A percentile compares a stretch with the other conserved stretches of the same genome.
phyloP scores from a whole-genome alignment of 2,329 filamentous ascomycete genomes.

The Cercospora beticola region DNA sequence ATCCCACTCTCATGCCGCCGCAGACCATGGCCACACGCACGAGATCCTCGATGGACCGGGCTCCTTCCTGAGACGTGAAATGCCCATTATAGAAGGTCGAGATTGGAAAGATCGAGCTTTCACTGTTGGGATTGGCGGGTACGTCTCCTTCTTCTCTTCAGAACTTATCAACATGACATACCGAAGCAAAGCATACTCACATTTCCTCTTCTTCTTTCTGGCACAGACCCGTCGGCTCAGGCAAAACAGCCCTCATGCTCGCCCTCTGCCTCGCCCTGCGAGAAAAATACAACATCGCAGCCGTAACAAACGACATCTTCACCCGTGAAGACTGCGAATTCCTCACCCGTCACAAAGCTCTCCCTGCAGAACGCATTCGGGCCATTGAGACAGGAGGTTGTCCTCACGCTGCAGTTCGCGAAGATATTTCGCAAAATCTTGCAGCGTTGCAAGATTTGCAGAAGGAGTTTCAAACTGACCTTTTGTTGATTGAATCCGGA shows the following conservation, averaged over 20 bases:
- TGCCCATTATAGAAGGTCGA: conserved; percentile 86
- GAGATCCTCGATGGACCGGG: conserved; percentile 94
- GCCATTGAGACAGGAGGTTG: conserved; percentile 98
- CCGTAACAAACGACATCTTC: conserved; percentile 99
- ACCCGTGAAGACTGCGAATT: conserved; percentile 97
- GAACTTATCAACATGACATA: no score
- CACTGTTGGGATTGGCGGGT: conserved; percentile 98
- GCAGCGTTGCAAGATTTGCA: conserved; percentile 89
- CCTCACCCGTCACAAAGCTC: conserved; percentile 79
- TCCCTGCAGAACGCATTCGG: conserved; percentile 78
- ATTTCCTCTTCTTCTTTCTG: not conserved
- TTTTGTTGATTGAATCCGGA: conserved; percentile 91
- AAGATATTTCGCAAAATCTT: conserved; percentile 93
- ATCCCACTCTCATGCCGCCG: conserved; percentile 40
- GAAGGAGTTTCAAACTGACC: conserved; percentile 71
- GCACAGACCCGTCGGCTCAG: conserved; percentile 83
- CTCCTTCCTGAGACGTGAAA: conserved; percentile 83
- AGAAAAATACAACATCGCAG: conserved; percentile 78
- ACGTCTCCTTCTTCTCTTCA: conserved; percentile 35
- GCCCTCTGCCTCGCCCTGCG: conserved; percentile 84
- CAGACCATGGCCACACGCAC: conserved; percentile 89
- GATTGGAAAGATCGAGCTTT: conserved; percentile 88
- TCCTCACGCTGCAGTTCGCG: conserved; percentile 92
- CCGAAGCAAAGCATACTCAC: not conserved
- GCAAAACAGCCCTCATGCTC: conserved; percentile 96